These are phyloP conservation scores for Sclerotinia glacialis DNA, from an alignment of 2,329 filamentous ascomycete species.

Conservation along the genomic window DNA sequence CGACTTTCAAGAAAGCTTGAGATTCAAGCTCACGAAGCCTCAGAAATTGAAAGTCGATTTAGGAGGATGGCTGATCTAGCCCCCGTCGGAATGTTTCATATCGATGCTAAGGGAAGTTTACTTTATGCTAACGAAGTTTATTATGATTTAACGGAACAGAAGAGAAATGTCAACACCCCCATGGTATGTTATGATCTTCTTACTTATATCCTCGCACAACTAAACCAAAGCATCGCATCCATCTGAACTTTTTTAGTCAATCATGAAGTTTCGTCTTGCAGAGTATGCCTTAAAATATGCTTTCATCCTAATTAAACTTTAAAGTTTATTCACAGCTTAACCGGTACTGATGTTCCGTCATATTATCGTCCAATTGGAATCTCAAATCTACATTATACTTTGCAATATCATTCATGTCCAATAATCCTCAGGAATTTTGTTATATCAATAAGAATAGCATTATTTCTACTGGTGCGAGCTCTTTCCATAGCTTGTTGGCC, in stretches of 20 bases:
- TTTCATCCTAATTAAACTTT: not conserved
- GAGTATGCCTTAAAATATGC: not conserved
- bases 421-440: not conserved
- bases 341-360: not conserved
- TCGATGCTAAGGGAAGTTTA: constrained; percentile 61
- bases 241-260: not conserved
- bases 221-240: not conserved
- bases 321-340: not conserved
- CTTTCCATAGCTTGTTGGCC: not conserved
- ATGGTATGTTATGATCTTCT: constrained; percentile 8
- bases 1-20: constrained; percentile 66
- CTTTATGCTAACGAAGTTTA: constrained; percentile 70
- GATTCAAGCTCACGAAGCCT: constrained; percentile 49
- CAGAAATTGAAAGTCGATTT: constrained; percentile 59
- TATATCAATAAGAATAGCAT: not conserved
- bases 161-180: not conserved
- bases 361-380: not conserved
- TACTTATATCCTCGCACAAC: not conserved
- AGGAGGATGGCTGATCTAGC: constrained; percentile 70
- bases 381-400: no score
- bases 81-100: constrained; percentile 71
- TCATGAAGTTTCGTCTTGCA: not conserved
- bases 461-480: not conserved
- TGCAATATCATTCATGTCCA: not conserved
- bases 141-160: constrained; percentile 38